These are phyloP conservation scores for Capsella rubella DNA, from an alignment of 441 rosid species.

Conservation along the genomic window DNA sequence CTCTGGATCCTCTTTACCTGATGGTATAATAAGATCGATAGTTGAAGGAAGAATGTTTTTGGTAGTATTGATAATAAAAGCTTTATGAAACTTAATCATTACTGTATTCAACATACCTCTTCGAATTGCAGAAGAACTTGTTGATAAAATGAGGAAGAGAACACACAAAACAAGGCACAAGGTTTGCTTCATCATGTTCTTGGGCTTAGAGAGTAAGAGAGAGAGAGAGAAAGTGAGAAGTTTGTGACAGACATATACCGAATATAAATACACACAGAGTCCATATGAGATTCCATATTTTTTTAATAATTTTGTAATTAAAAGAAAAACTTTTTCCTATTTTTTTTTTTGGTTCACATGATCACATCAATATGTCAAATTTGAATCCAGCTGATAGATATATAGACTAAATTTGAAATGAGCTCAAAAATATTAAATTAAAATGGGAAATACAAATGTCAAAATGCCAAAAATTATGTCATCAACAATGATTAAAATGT, in stretches of 20 bases:
- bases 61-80: neutral
- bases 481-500: neutral
- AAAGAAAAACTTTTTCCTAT: neutral
- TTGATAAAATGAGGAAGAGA: constrained; percentile 51
- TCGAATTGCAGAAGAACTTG: constrained; percentile 50
- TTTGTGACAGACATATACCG: constrained; percentile 6
- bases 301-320: neutral
- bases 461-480: constrained; percentile 1
- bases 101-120: constrained; percentile 45
- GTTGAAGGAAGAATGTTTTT: constrained; percentile 12
- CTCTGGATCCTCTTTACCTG: constrained; percentile 48
- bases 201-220: neutral
- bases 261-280: constrained; percentile 29
- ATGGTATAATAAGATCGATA: constrained; percentile 18
- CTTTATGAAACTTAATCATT: neutral
- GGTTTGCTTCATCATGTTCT: constrained; percentile 67
- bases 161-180: constrained; percentile 41
- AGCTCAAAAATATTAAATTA: neutral
- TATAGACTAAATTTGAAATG: neutral
- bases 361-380: neutral
- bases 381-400: neutral
- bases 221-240: constrained; percentile 6
- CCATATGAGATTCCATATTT: constrained; percentile 2
- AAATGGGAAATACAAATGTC: neutral
- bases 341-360: neutral